phyloP scores from a whole-genome alignment of 805 yeast species.

The Ogataea salicorniae region DNA sequence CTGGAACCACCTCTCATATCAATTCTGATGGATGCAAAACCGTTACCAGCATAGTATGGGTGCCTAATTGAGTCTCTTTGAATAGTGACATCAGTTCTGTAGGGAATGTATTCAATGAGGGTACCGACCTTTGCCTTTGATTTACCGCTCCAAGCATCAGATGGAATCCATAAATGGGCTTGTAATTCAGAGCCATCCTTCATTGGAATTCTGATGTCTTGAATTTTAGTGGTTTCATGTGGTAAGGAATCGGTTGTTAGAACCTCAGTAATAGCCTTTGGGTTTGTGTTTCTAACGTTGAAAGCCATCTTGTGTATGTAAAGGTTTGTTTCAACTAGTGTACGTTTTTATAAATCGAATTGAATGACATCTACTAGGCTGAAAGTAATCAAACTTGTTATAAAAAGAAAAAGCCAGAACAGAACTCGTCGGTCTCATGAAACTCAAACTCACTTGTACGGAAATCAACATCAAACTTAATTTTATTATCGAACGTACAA shows the following conservation, averaged over 20 bases:
- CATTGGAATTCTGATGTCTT: slow-evolving; percentile 33
- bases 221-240: slow-evolving; percentile 28
- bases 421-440: too few species aligned
- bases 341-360: neutral
- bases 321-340: neutral
- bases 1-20: slow-evolving; percentile 44
- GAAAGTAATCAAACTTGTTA: too few species aligned
- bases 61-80: slow-evolving; percentile 42
- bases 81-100: slow-evolving; percentile 41
- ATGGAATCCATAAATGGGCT: slow-evolving; percentile 43
- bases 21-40: slow-evolving; percentile 39
- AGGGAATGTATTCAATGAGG: slow-evolving; percentile 41
- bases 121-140: slow-evolving; percentile 32
- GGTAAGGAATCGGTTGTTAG: slow-evolving; percentile 24
- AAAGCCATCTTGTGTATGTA: slow-evolving; percentile 32
- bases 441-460: too few species aligned
- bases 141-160: slow-evolving; percentile 26
- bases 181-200: slow-evolving; percentile 35
- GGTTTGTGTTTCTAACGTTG: slow-evolving; percentile 34
- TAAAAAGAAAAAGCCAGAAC: too few species aligned
- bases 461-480: too few species aligned
- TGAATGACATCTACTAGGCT: too few species aligned
- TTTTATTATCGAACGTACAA: too few species aligned
- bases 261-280: slow-evolving; percentile 14
- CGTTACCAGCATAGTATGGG: slow-evolving; percentile 43